phyloP scores from a whole-genome alignment of 345 rosid genomes.

The Dipteronia sinensis region DNA sequence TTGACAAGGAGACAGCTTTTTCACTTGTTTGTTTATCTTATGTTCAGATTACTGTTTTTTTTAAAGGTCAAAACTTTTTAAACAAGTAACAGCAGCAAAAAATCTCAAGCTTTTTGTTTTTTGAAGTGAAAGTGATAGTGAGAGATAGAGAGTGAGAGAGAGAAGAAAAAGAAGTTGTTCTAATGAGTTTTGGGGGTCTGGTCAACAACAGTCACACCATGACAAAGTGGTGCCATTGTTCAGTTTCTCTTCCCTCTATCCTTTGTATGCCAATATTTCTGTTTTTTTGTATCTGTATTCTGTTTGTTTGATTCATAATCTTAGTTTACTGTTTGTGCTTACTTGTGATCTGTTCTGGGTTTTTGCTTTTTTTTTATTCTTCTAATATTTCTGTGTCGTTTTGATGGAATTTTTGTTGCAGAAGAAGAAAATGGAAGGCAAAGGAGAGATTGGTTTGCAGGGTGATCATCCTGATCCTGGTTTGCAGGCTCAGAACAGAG shows the following conservation, averaged over 20 bases:
- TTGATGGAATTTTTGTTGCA: slow-evolving; percentile 28
- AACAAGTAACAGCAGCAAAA: slow-evolving; percentile 21
- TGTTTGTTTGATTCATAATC: neutral
- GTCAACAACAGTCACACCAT: slow-evolving; percentile 29
- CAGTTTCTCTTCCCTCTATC: slow-evolving; percentile 51
- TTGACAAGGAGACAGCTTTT: slow-evolving; percentile 28
- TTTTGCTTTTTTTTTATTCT: neutral
- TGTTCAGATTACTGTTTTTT: neutral
- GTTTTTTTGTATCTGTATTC: slow-evolving; percentile 7
- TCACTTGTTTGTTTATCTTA: neutral
- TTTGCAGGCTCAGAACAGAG: slow-evolving; percentile 36
- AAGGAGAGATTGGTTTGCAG: slow-evolving; percentile 36
- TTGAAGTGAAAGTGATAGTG: slow-evolving; percentile 18
- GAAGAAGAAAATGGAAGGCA: slow-evolving; percentile 48
- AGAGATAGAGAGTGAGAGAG: neutral
- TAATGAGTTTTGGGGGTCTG: slow-evolving; percentile 49
- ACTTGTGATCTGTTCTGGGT: slow-evolving; percentile 9
- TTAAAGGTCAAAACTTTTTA: slow-evolving; percentile 22
- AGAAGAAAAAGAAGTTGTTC: slow-evolving; percentile 13
- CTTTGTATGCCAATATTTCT: slow-evolving; percentile 28
- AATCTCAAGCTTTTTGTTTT: slow-evolving; percentile 15
- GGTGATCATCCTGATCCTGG: slow-evolving; percentile 25
- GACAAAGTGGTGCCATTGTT: slow-evolving; percentile 41
- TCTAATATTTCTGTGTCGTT: slow-evolving; percentile 1
- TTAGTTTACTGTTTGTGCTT: neutral